Base-by-base conservation (phyloP, 805 yeast genomes). In the Candida odintsovae region DNA sequence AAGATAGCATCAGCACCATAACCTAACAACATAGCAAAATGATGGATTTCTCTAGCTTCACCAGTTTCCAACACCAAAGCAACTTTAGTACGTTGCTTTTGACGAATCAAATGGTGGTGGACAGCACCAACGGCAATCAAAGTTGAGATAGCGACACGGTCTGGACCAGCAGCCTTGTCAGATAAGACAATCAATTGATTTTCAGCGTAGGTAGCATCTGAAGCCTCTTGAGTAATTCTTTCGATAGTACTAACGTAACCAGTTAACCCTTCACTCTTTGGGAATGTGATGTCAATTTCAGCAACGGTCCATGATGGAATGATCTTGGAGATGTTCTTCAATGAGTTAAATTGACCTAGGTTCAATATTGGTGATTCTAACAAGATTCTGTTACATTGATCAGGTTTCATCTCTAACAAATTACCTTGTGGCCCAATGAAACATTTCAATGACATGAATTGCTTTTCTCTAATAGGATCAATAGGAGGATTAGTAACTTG, bases 401-500 rank as follows among this genome's bases (percentile, higher is more conserved):
- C 75, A 10, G 97, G 83, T 61, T 84, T 82, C 90, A 90, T 89
- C 67, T 94, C 98, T 61, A 92, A 77, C 54, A 92, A 70, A 65
- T 92, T 92, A 48, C 96, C 98, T 68, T 94, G 98, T n/a, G 98
- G 98, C 46, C 99, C 99, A 60, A 92, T 83, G 67, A 86, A 89
- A 70, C 99, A 92, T 67, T 92, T 97, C 56, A 94, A 76, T 12
- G 97, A 88, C 99, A 92, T 92, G 62, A 94, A 98, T 57, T 92
- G 87, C 49, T 84, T 83, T 71, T 92, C 99, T 67, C 98, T 83
- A 58, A 92, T 94, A 44, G 99, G 98, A 66, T 92, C 99, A 63
- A 92, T 94, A 43, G 99, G 98, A 48, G 99, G 99, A 70, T 92
- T 92, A 28, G 99, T 92, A 47, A 92, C 99, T 70, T 92, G 99